Conservation (phyloP, 176 grass and related monocot species). For the Cenchrus fungigraminus region DNA sequence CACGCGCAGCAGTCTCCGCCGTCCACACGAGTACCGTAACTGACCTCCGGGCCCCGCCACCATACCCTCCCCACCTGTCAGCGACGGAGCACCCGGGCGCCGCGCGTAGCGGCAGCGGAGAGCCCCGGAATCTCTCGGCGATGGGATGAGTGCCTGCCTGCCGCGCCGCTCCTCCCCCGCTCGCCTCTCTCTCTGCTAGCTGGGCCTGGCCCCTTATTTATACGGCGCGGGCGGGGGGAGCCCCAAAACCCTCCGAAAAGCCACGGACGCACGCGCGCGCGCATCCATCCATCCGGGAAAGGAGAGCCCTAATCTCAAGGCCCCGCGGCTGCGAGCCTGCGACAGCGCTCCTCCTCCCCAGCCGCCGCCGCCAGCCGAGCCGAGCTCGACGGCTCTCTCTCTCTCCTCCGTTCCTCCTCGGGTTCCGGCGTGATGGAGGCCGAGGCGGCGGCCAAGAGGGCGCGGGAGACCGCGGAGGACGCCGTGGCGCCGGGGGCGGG, state of each 20-base stretch:
- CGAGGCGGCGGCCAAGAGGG: slow-evolving; percentile 54
- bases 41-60: background rate
- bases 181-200: too few species aligned
- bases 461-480: slow-evolving; percentile 47
- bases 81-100: background rate
- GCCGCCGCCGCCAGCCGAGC: background rate
- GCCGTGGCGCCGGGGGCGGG: slow-evolving; percentile 1
- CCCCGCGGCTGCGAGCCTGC: slow-evolving; percentile 3
- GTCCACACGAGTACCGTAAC: background rate
- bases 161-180: background rate
- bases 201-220: background rate
- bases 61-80: accelerated
- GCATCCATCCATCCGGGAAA: background rate
- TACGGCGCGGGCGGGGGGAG: background rate
- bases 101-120: background rate
- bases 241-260: slow-evolving; percentile 22
- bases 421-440: slow-evolving; percentile 44
- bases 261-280: background rate
- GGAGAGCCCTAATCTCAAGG: slow-evolving; percentile 50
- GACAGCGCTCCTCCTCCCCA: background rate
- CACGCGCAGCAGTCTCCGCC: background rate
- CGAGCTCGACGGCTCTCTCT: slow-evolving; percentile 11
- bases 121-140: background rate
- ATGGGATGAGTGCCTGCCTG: background rate
- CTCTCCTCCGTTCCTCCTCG: background rate